Evolutionary conservation across 768 basidiomycete genomes (phyloP).

Genomic region (Dacryopinax primogenitus): DNA sequence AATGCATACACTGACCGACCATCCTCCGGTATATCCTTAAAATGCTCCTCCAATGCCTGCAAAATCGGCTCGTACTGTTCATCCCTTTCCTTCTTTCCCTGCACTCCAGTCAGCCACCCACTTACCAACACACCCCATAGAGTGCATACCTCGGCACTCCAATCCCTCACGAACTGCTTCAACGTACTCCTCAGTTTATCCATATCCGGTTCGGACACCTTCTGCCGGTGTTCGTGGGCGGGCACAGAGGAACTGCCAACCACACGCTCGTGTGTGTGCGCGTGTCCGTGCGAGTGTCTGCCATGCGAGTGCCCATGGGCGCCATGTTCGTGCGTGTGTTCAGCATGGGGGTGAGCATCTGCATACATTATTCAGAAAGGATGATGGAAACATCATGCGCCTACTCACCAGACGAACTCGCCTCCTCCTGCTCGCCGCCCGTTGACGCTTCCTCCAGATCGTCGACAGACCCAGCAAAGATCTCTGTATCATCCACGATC

Average conservation of each 20-base stretch:
- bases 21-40: slow-evolving; percentile 40
- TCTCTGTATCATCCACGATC: slow-evolving; percentile 67
- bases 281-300: slow-evolving; percentile 23
- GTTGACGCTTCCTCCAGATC: slow-evolving; percentile 44
- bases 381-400: background rate
- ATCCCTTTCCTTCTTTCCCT: slow-evolving; percentile 70
- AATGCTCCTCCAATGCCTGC: slow-evolving; percentile 54
- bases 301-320: slow-evolving; percentile 18
- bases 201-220: slow-evolving; percentile 50
- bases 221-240: slow-evolving; percentile 11
- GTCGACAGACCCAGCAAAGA: slow-evolving; percentile 38
- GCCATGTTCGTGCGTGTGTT: slow-evolving; percentile 21
- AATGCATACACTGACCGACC: slow-evolving; percentile 34
- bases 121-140: slow-evolving; percentile 3
- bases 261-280: slow-evolving; percentile 28
- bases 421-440: slow-evolving; percentile 11
- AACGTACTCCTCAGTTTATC: slow-evolving; percentile 85
- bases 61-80: slow-evolving; percentile 70
- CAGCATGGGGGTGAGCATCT: slow-evolving; percentile 12
- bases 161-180: slow-evolving; percentile 87
- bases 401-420: slow-evolving; percentile 8
- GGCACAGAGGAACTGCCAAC: slow-evolving; percentile 21
- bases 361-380: background rate
- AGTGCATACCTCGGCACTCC: slow-evolving; percentile 60
- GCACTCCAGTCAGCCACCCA: background rate